These are phyloP conservation scores for Starmerella sirachaensis DNA, from an alignment of 805 yeast genomes.

Conservation along the genomic window DNA sequence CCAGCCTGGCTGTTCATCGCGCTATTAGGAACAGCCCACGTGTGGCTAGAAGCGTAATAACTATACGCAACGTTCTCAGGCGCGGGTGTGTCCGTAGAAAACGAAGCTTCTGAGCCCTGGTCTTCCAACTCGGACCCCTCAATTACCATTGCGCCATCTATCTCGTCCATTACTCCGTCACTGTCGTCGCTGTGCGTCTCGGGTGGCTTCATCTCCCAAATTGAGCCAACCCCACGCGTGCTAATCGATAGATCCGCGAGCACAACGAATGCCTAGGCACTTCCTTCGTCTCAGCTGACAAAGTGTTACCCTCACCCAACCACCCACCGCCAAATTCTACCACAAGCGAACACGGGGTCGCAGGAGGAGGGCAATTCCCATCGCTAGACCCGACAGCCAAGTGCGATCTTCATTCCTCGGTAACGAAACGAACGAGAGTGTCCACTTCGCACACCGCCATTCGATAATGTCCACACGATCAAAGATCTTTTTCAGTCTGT, in stretches of 20 bases:
- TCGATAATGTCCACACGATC: constrained; percentile 63
- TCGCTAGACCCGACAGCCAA: too few species aligned
- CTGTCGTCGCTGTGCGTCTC: constrained; percentile 10
- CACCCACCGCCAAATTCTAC: too few species aligned
- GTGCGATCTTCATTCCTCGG: too few species aligned
- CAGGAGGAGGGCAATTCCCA: too few species aligned
- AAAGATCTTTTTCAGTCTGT: constrained; percentile 53
- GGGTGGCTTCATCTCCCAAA: constrained; percentile 6
- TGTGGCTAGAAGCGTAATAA: constrained; percentile 17
- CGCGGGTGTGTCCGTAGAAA: constrained; percentile 11
- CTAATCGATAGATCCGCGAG: too few species aligned
- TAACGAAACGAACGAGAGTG: too few species aligned
- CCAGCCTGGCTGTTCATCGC: background rate
- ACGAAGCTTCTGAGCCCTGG: constrained; percentile 4
- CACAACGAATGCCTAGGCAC: too few species aligned
- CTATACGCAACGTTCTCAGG: constrained; percentile 12
- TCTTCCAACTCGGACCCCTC: constrained; percentile 23
- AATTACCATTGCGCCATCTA: constrained; percentile 22
- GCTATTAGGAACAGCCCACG: constrained; percentile 13
- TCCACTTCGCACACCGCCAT: too few species aligned
- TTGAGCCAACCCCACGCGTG: too few species aligned
- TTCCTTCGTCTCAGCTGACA: too few species aligned
- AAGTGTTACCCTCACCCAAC: too few species aligned
- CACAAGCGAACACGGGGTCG: too few species aligned
- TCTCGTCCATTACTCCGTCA: constrained; percentile 19